Percentiles rank a stretch among this genome's conserved stretches.
Conservation (phyloP, 2,329 filamentous ascomycete genomes). For the Tolypocladium tundrense region DNA sequence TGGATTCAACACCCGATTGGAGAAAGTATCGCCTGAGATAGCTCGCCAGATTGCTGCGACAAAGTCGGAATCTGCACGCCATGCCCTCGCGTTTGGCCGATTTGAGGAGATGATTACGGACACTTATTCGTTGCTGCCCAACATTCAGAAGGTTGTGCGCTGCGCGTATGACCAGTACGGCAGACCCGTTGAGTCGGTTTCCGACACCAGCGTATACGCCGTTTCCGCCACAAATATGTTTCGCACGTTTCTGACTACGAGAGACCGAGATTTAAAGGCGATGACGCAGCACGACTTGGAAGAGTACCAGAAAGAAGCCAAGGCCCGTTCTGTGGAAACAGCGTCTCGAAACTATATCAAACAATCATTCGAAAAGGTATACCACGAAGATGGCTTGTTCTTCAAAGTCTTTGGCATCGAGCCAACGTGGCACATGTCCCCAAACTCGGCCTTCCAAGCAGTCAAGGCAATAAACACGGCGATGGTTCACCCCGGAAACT, state of each 20-base stretch:
- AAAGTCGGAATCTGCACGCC: conserved; percentile 47
- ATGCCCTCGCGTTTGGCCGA: conserved; percentile 49
- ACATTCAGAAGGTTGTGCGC: conserved; percentile 41
- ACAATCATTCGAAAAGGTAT: conserved; percentile 48
- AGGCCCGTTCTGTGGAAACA: conserved; percentile 39
- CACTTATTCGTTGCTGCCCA: conserved; percentile 44
- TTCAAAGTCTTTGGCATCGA: conserved; percentile 45
- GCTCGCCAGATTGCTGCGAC: conserved; percentile 42
- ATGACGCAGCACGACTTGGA: conserved; percentile 44
- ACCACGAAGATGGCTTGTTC: conserved; percentile 44
- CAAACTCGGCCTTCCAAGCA: conserved; percentile 38
- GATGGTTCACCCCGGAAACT: conserved; percentile 42
- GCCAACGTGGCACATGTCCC: conserved; percentile 38
- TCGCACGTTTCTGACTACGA: conserved; percentile 38
- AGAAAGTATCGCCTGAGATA: conserved; percentile 44
- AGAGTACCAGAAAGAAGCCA: conserved; percentile 42
- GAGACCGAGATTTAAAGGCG: conserved; percentile 42
- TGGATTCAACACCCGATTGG: conserved; percentile 40
- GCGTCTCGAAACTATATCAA: conserved; percentile 49
- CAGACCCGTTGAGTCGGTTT: conserved; percentile 28
- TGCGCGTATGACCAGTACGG: conserved; percentile 43
- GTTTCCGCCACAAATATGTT: conserved; percentile 46
- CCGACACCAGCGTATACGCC: conserved; percentile 40
- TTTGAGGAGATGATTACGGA: conserved; percentile 49
- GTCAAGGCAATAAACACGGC: conserved; percentile 39